Evolutionary conservation across 1,284 basidiomycete species (phyloP).

Genomic region (Butyriboletus appendiculatus): DNA sequence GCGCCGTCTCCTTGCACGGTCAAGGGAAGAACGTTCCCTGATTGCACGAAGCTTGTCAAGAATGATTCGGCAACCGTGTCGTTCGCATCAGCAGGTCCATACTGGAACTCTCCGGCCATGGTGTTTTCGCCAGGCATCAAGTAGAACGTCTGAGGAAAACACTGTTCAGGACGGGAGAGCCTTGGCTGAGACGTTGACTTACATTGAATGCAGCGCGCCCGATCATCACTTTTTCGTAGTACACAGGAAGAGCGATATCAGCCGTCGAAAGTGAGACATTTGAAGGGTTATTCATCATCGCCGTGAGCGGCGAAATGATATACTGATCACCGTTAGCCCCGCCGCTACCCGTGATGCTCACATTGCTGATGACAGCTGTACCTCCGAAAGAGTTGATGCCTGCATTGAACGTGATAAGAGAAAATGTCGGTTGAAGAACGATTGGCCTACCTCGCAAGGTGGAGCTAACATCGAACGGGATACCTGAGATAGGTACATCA

Average conservation of each 20-base stretch:
- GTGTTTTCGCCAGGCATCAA: slow-evolving; percentile 61
- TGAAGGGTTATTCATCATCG: slow-evolving; percentile 63
- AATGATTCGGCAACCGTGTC: slow-evolving; percentile 62
- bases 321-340: slow-evolving; percentile 57
- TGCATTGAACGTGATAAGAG: slow-evolving; percentile 16
- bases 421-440: not conserved
- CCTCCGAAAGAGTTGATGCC: slow-evolving; percentile 58
- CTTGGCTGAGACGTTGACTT: slow-evolving; percentile 29
- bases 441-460: slow-evolving; percentile 47
- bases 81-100: slow-evolving; percentile 63
- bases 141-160: slow-evolving; percentile 47
- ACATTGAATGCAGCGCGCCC: slow-evolving; percentile 61
- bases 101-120: slow-evolving; percentile 64
- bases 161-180: not conserved
- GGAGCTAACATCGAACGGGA: slow-evolving; percentile 63
- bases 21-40: slow-evolving; percentile 46
- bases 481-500: slow-evolving; percentile 63
- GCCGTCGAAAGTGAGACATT: slow-evolving; percentile 67
- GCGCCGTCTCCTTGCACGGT: slow-evolving; percentile 57
- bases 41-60: slow-evolving; percentile 57
- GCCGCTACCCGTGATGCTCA: slow-evolving; percentile 62
- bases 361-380: slow-evolving; percentile 49
- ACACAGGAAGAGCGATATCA: slow-evolving; percentile 59
- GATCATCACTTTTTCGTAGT: slow-evolving; percentile 55
- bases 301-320: slow-evolving; percentile 53